phyloP scores from a whole-genome alignment of 106 monocot genomes.

The Acorus calamus region DNA sequence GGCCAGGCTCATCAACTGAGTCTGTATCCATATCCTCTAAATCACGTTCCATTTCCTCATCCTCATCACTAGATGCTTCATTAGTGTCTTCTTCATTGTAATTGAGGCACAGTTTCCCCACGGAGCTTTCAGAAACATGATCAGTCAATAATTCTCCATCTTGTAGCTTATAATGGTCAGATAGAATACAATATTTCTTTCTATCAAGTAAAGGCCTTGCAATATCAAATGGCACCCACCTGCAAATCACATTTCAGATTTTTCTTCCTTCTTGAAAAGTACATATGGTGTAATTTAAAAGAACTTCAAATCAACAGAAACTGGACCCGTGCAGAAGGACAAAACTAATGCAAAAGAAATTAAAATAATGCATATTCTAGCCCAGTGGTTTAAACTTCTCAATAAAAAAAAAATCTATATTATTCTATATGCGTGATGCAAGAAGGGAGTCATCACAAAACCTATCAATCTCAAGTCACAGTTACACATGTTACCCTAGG shows the following conservation, averaged over 20 bases:
- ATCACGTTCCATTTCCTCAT: constrained; percentile 13
- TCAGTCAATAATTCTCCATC: constrained; percentile 4
- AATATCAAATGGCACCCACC: constrained; percentile 67
- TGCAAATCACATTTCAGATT: constrained; percentile 13
- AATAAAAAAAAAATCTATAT: not conserved
- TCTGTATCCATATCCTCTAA: constrained; percentile 13
- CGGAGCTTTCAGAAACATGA: constrained; percentile 2
- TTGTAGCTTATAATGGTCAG: constrained; percentile 19
- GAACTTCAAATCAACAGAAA: too few relatives aligned
- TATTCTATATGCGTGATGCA: too few relatives aligned
- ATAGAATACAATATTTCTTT: constrained; percentile 42
- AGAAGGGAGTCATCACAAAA: too few relatives aligned
- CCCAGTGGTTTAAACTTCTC: too few relatives aligned
- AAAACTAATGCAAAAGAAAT: too few relatives aligned
- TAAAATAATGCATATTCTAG: too few relatives aligned
- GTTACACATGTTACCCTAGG: too few relatives aligned
- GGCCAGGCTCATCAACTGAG: constrained; percentile 10
- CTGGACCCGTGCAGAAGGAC: too few relatives aligned
- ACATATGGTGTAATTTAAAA: too few relatives aligned
- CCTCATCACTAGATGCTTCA: constrained; percentile 20
- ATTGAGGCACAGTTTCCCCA: not conserved
- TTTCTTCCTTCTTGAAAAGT: too few relatives aligned
- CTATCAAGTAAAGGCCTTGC: constrained; percentile 45
- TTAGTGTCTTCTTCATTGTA: not conserved
- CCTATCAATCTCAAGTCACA: too few relatives aligned